These are phyloP conservation scores for Zopfochytrium polystomum DNA, from an alignment of 371 early-diverging fungal genomes.

Conservation along the genomic window DNA sequence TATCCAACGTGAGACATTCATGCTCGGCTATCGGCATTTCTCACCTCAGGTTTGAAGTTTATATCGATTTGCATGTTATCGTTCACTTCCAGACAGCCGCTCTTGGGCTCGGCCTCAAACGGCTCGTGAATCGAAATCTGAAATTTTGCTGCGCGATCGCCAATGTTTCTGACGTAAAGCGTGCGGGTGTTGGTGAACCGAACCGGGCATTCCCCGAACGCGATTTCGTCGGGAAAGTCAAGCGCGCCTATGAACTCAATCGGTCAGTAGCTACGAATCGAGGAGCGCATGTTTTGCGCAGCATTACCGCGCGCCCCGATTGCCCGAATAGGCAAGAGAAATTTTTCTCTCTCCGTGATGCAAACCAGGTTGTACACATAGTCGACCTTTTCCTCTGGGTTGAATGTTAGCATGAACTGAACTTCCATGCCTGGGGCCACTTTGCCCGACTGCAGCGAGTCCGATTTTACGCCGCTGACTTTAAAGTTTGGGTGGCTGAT, in stretches of 20 bases:
- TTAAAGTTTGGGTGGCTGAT: constrained; percentile 48
- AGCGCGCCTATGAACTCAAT: constrained; percentile 34
- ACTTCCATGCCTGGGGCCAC: constrained; percentile 61
- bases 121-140: constrained; percentile 27
- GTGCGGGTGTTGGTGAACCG: constrained; percentile 32
- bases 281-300: background rate
- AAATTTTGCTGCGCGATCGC: constrained; percentile 44
- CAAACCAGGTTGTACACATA: constrained; percentile 48
- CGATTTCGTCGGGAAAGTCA: constrained; percentile 52
- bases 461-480: constrained; percentile 30
- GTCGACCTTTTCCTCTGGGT: constrained; percentile 49
- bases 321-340: constrained; percentile 52
- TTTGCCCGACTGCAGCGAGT: constrained; percentile 38
- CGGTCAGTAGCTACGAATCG: background rate
- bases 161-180: constrained; percentile 52
- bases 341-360: constrained; percentile 55
- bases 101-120: constrained; percentile 35
- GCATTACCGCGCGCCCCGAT: constrained; percentile 47
- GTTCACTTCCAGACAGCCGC: constrained; percentile 34
- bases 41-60: background rate
- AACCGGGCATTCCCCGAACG: constrained; percentile 47
- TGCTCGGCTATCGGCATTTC: too few species aligned
- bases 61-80: constrained; percentile 4
- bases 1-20: too few species aligned
- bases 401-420: constrained; percentile 44